Evolutionary conservation across 1,139 yeast species (phyloP).

Genomic region (Sugiyamaella japonica): DNA sequence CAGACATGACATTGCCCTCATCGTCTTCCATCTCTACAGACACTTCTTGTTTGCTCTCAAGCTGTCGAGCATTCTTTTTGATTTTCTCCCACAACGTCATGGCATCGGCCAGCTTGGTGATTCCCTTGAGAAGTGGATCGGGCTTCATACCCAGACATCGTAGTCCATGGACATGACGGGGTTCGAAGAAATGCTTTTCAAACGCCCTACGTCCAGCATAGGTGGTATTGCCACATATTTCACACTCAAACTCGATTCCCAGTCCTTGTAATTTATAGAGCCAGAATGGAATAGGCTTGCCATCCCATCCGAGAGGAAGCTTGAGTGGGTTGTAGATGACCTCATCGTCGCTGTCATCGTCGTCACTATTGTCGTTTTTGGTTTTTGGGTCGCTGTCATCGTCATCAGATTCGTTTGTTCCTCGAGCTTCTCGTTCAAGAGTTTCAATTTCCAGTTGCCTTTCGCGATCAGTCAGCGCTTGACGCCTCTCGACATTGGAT

Average conservation of each 20-base stretch:
- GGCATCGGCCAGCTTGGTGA: conserved; percentile 70
- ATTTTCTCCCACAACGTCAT: conserved; percentile 52
- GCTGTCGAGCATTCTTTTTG: conserved; percentile 44
- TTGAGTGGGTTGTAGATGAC: conserved; percentile 48
- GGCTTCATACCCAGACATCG: conserved; percentile 70
- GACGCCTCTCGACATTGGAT: conserved; percentile 62
- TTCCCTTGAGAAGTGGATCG: conserved; percentile 58
- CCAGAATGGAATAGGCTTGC: conserved; percentile 93
- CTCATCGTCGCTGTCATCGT: conserved; percentile 35
- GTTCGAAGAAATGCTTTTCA: conserved; percentile 69
- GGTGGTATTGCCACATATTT: conserved; percentile 75
- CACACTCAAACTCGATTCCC: conserved; percentile 72
- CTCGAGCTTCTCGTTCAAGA: conserved; percentile 43
- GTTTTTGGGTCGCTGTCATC: conserved; percentile 31
- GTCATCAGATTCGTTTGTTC: conserved; percentile 3
- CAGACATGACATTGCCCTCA: conserved; percentile 90
- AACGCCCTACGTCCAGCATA: conserved; percentile 76
- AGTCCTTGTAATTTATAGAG: conserved; percentile 85
- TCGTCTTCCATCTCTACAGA: conserved; percentile 85
- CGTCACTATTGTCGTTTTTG: conserved; percentile 28
- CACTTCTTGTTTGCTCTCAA: conserved; percentile 51
- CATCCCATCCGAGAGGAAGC: conserved; percentile 83
- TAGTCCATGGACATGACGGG: conserved; percentile 73
- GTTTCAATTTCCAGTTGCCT: conserved; percentile 56
- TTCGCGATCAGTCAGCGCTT: conserved; percentile 75